Evolutionary conservation across 148 eudicot genomes (phyloP).

Genomic region (Simmondsia chinensis): DNA sequence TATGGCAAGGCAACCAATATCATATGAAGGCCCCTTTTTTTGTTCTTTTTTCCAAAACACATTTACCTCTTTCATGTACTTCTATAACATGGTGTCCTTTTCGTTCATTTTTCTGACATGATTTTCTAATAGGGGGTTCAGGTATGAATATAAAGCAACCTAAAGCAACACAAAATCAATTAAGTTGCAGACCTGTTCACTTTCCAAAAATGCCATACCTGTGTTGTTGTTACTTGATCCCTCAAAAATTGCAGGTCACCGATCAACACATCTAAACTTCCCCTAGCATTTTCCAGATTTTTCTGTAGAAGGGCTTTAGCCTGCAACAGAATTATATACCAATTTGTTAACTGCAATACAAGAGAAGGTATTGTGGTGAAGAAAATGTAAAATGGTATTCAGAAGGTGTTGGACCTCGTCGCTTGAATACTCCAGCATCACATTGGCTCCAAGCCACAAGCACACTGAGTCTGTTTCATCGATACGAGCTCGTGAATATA

Average conservation of each 20-base stretch:
- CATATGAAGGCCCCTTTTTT: too few species aligned
- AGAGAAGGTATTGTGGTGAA: too few species aligned
- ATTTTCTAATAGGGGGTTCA: too few species aligned
- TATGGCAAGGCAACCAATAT: too few species aligned
- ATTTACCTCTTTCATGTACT: not conserved
- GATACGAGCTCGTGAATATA: slow-evolving; percentile 69
- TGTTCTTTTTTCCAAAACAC: not conserved
- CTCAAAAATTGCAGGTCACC: slow-evolving; percentile 73
- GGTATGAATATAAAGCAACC: too few species aligned
- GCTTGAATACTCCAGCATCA: slow-evolving; percentile 90
- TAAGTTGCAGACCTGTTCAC: not conserved
- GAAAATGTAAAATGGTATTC: not conserved
- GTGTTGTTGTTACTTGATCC: slow-evolving; percentile 88
- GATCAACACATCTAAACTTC: slow-evolving; percentile 79
- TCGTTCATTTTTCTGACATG: not conserved
- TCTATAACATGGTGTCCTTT: not conserved
- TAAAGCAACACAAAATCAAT: too few species aligned
- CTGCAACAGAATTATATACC: slow-evolving; percentile 27
- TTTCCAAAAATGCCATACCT: slow-evolving; percentile 30
- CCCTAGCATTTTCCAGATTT: slow-evolving; percentile 86
- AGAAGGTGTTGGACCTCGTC: slow-evolving; percentile 58
- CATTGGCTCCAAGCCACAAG: slow-evolving; percentile 92
- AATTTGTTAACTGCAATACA: not conserved
- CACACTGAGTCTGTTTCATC: slow-evolving; percentile 80
- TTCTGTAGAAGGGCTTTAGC: slow-evolving; percentile 65